Evolutionary conservation across 345 rosid species (phyloP), one percentile per base, ranked within the genome.

Genomic region (Trapa bicornis): DNA sequence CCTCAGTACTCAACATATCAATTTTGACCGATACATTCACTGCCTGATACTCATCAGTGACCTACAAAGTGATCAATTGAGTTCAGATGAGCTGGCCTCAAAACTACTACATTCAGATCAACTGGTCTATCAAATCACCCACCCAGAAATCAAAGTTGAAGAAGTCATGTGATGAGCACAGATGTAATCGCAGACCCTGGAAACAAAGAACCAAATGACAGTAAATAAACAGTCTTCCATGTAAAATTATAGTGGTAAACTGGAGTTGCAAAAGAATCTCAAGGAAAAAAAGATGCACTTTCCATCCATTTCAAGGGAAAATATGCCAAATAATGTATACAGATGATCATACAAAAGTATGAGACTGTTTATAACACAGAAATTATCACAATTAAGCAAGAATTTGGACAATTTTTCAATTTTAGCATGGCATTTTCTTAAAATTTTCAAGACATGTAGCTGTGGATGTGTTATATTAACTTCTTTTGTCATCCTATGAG

Each of bases 111-210:
- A 52, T 68, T 45, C 70, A 60, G 72, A 68, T 65, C 37, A 69
- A 73, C 43, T 68, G 45, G 47, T 54, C 45, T 70, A 65, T 68
- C 75, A 56, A 63, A 84, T 80, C 81, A 89, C 96, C 76, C 81
- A 95, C 99, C 97, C 87, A 80, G 78, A 86, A 91, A 70, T 91
- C 96, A 77, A 80, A 91, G 79, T 87, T 80, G 80, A 95, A 89
- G 43, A 95, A 79, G 73, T 86, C 94, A 83, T 95, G 99, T 47
- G 90, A 86, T 10, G 99, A 76, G 64, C 81, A 77, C 79, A 95
- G 78, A 75, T 95, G 99, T 78, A 72, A 79, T 65, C 96, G 86
- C 68, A 95, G 86, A 71, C 98, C 99, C 99, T 95, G 81, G 45
- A 73, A 70, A 70, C 33, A 71, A 37, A 80, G 66, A 67, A 64